These are phyloP conservation scores for Isoetes engelmannii DNA, from an alignment of 83 land plant genomes.

Conservation along the genomic window DNA sequence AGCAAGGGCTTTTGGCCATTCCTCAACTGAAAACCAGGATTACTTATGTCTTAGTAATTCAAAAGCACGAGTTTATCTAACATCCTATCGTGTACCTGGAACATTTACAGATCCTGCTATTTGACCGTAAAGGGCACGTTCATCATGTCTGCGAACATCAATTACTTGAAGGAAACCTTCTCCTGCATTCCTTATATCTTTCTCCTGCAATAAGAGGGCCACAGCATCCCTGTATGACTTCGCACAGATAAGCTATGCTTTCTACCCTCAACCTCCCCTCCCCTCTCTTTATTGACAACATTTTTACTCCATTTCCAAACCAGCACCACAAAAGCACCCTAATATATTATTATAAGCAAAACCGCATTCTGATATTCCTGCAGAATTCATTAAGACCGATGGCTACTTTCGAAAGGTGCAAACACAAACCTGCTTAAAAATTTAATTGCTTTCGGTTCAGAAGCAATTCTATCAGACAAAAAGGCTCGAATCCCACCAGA, in stretches of 20 bases:
- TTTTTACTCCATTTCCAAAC: too few relatives aligned
- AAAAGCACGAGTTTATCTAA: neutral
- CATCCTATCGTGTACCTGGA: conserved; percentile 17
- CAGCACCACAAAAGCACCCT: neutral
- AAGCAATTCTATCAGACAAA: neutral
- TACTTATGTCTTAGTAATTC: neutral
- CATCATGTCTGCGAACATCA: conserved; percentile 33
- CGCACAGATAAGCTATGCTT: too few relatives aligned
- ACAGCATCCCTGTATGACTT: conserved; percentile 28
- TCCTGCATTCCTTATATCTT: neutral
- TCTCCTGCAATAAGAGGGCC: conserved; percentile 21
- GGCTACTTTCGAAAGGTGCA: neutral
- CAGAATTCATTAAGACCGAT: neutral
- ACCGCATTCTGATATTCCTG: too few relatives aligned
- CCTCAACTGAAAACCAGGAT: conserved; percentile 20
- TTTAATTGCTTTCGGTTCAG: conserved; percentile 5
- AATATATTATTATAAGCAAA: neutral
- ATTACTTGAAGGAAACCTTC: conserved; percentile 9
- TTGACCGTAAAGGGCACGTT: conserved; percentile 25
- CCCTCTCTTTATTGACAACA: too few relatives aligned
- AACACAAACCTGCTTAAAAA: conserved; percentile 22
- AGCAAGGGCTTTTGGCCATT: conserved; percentile 32
- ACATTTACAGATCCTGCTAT: conserved; percentile 26
- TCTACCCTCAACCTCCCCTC: neutral
- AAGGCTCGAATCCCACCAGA: conserved; percentile 27